Evolutionary conservation across 805 yeast species (phyloP), one percentile per base, ranked within the genome.

Genomic region (Starmerella sirachaensis): DNA sequence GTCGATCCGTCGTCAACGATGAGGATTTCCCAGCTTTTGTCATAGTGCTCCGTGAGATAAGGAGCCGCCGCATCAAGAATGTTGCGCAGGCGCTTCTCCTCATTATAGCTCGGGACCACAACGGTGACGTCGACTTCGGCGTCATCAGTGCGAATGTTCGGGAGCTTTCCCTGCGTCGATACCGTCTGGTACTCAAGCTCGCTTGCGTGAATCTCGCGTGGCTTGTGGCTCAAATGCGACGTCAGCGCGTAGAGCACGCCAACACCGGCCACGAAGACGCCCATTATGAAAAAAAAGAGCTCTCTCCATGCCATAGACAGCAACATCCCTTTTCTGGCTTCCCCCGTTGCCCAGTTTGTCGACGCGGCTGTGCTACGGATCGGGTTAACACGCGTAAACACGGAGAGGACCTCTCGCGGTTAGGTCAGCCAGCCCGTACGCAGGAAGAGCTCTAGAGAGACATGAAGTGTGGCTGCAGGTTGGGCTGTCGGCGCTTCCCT

Each of bases 41-140:
- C 47, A 43, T 63, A 60, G 6, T 60, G 48, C 5, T 40, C 21
- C 26, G 65, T 54, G 43, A 88, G 61, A 47, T 68, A 72, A 3
- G 56, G 68, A 22, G 81, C 64, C 4, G 59, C 53, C 21, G 56
- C 58, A 18, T 50, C 53, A 37, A 62, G 49, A 50, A 61, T 52
- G 27, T 60, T 55, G 22, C 70, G 69, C 43, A 91, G 68, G 37
- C 98, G 68, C 11, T 63, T 57, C 1, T 78, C 76, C 58, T 91
- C 98, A 54, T 91, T 91, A 54, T 71, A 91, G 56, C 95, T 84
- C n/a, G 98, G 98, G 5, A 91, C 72, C 6, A 91, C 85, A 18
- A 91, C 77, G 18, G 91, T 74, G 29, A 88, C 51, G 22, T 69
- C 69, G 18, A 80, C 65, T 49, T 40, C 43, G 34, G 35, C 54